Percentiles rank a stretch among this genome's conserved stretches.
phyloP scores from a whole-genome alignment of 164 flowering plant species.

The Sextonia rubra region DNA sequence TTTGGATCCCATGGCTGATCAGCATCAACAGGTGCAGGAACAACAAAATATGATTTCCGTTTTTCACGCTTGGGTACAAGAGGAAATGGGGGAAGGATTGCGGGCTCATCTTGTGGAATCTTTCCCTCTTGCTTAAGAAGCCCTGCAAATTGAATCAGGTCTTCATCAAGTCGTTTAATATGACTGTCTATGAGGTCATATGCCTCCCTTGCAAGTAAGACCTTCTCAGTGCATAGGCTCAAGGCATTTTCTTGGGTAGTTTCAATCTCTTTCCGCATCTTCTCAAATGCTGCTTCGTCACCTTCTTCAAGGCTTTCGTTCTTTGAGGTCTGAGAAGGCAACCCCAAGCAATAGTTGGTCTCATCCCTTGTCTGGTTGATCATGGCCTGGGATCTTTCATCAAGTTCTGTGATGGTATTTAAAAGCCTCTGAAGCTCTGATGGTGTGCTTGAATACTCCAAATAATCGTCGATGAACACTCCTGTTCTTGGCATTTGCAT shows the following conservation, averaged over 20 bases:
- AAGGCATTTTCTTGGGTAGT: constrained; percentile 80
- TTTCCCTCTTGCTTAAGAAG: constrained; percentile 98
- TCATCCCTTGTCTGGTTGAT: constrained; percentile 89
- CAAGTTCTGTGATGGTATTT: constrained; percentile 88
- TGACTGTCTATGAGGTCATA: constrained; percentile 94
- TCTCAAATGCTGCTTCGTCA: constrained; percentile 48
- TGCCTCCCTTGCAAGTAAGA: constrained; percentile 90
- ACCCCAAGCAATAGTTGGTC: constrained; percentile 70
- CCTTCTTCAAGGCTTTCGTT: constrained; percentile 48
- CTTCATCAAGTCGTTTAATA: constrained; percentile 94
- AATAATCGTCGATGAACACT: constrained; percentile 88
- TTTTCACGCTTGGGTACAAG: constrained; percentile 71
- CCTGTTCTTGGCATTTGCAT: constrained; percentile 99
- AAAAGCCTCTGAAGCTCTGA: constrained; percentile 99
- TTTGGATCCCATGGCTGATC: constrained; percentile 97
- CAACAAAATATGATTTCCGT: constrained; percentile 46
- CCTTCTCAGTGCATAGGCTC: constrained; percentile 94
- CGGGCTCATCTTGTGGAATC: constrained; percentile 80
- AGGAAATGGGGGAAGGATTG: constrained; percentile 85
- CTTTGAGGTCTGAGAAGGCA: constrained; percentile 53
- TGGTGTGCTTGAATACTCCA: constrained; percentile 95
- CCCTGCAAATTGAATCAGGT: constrained; percentile 81
- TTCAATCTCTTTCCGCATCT: constrained; percentile 78
- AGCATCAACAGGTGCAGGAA: constrained; percentile 59
- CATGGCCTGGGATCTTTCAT: constrained; percentile 88